These are phyloP conservation scores for Tirmania nivea DNA, from an alignment of 495 filamentous ascomycete species.

Conservation along the genomic window DNA sequence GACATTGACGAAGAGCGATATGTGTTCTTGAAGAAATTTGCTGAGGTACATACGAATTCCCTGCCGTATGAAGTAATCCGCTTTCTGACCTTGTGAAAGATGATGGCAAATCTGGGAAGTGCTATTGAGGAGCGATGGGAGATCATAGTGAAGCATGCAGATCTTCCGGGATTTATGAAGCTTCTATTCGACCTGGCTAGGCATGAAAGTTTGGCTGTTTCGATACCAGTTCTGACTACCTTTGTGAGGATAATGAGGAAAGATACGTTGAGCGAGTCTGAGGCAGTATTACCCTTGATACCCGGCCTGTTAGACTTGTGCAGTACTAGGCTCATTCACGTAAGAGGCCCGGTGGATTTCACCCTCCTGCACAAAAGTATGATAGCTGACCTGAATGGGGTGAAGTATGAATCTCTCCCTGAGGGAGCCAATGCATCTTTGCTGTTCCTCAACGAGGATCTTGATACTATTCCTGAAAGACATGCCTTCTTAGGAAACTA, in stretches of 20 bases:
- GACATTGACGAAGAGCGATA: constrained; percentile 83
- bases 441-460: constrained; percentile 69
- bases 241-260: constrained; percentile 65
- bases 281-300: constrained; percentile 45
- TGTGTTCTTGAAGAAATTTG: constrained; percentile 73
- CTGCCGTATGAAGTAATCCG: background rate
- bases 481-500: constrained; percentile 98
- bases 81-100: constrained; percentile 27
- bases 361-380: background rate
- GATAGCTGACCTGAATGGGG: background rate
- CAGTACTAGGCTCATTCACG: constrained; percentile 19
- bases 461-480: constrained; percentile 81
- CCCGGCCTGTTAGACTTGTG: constrained; percentile 48
- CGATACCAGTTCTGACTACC: constrained; percentile 73
- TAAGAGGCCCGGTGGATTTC: constrained; percentile 6
- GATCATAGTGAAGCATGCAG: constrained; percentile 32
- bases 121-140: constrained; percentile 58
- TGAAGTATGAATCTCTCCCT: constrained; percentile 71
- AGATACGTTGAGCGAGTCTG: constrained; percentile 37
- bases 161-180: constrained; percentile 56
- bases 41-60: constrained; percentile 40
- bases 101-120: constrained; percentile 63
- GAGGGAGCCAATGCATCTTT: constrained; percentile 60
- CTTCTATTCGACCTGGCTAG: constrained; percentile 59
- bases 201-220: constrained; percentile 71